Percentiles rank a stretch among this genome's conserved stretches.
phyloP scores from a whole-genome alignment of 1,139 yeast species.

The Sugiyamaella sp. region DNA sequence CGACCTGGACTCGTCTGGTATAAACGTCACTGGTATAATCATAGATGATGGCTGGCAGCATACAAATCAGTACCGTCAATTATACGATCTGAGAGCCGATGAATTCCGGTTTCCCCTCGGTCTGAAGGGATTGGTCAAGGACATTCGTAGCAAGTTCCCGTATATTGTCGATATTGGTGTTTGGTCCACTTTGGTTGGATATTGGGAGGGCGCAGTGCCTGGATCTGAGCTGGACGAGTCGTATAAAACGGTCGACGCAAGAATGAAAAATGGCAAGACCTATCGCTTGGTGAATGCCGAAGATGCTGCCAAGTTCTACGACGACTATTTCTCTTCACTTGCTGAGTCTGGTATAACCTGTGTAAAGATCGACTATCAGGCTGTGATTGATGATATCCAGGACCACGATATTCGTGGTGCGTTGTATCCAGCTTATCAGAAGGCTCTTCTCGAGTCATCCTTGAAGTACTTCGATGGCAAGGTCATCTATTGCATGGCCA shows the following conservation, averaged over 20 bases:
- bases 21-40: slow-evolving; percentile 34
- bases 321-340: slow-evolving; percentile 37
- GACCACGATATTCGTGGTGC: slow-evolving; percentile 28
- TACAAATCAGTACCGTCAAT: slow-evolving; percentile 31
- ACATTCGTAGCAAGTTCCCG: slow-evolving; percentile 34
- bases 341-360: slow-evolving; percentile 35
- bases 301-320: slow-evolving; percentile 33
- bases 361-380: slow-evolving; percentile 41
- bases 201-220: slow-evolving; percentile 40
- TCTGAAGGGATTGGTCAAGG: slow-evolving; percentile 33
- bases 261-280: slow-evolving; percentile 7
- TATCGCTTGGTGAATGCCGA: slow-evolving; percentile 20
- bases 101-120: slow-evolving; percentile 37
- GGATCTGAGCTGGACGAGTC: slow-evolving; percentile 30
- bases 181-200: slow-evolving; percentile 41
- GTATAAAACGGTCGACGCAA: slow-evolving; percentile 28
- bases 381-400: slow-evolving; percentile 34
- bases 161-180: slow-evolving; percentile 40
- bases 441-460: slow-evolving; percentile 33
- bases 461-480: slow-evolving; percentile 34
- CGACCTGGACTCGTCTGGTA: slow-evolving; percentile 33
- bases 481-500: slow-evolving; percentile 40
- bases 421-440: slow-evolving; percentile 34
- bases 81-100: slow-evolving; percentile 33
- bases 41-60: slow-evolving; percentile 44